These are phyloP conservation scores for Solanum clarkiae DNA, from an alignment of 257 asterid genomes.

Conservation along the genomic window DNA sequence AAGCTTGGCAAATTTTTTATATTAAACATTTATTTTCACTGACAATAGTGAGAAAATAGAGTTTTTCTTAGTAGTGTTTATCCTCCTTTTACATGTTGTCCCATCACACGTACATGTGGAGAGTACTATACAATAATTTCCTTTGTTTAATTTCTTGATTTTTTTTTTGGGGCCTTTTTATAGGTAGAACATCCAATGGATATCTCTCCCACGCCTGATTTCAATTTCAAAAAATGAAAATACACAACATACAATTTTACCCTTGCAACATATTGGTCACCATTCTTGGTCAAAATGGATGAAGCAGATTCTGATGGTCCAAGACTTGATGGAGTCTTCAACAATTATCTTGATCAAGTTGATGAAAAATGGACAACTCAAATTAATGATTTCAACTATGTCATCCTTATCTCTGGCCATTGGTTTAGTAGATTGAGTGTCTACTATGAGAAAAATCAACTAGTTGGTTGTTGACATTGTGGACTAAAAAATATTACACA, in stretches of 20 bases:
- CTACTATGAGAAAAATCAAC: neutral
- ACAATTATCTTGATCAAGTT: neutral
- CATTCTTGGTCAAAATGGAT: neutral
- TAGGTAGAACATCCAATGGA: neutral
- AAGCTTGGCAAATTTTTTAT: no score
- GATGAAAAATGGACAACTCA: neutral
- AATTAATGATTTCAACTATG: neutral
- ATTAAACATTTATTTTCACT: no score
- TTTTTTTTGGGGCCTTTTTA: neutral
- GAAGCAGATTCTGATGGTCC: neutral
- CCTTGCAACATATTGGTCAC: conserved; percentile 1
- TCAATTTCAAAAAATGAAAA: neutral
- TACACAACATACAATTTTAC: conserved; percentile 3
- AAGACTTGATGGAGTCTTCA: neutral
- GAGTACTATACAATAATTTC: no score
- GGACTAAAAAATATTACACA: neutral
- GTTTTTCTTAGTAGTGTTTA: no score
- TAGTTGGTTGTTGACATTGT: neutral
- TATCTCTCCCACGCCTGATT: neutral
- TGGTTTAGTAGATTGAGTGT: neutral
- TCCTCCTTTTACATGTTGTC: no score
- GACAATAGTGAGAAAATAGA: no score
- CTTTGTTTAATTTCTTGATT: neutral
- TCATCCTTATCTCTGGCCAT: conserved; percentile 1
- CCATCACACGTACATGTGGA: no score